Evolutionary conservation across 176 grass and related monocot species (phyloP), one percentile per base, ranked within the genome.

Genomic region (Hyparrhenia diplandra): DNA sequence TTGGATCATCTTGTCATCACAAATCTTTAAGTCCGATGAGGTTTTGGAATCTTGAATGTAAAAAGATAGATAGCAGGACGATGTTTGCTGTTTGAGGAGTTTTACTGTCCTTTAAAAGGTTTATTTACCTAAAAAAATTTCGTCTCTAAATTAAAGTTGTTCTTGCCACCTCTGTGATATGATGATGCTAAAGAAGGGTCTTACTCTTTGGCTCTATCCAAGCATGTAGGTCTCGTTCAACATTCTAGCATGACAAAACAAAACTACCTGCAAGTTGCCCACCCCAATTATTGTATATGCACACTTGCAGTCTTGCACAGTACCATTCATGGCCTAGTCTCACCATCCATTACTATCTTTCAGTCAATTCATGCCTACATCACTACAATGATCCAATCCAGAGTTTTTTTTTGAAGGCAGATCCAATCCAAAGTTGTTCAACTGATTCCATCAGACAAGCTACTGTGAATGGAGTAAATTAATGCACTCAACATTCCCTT

Each of bases 231-330:
- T 75, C 49, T n/a, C 25, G 0, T 66, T 35, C 17, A 58, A 57
- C 21, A 57, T 57, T 10, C n/a, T 9, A 2, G 2, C 32, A 41
- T 45, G 69, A 74, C 29, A 58, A 32, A n/a, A n/a, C n/a, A n/a
- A 78, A 65, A 77, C 73, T 14, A 13, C 5, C 14, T 65, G 65
- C 43, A 62, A 87, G 66, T 66, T 83, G 85, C 71, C 47, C 57
- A 23, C 52, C 21, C 34, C 36, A 39, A 74, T 55, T 31, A 57
- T 75, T 55, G 20, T 74, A 47, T 54, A 30, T 51, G 20, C 25
- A 47, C n/a, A n/a, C n/a, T n/a, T n/a, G n/a, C n/a, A 7, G 25
- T n/a, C n/a, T n/a, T n/a, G n/a, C n/a, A n/a, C n/a, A n/a, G 69
- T n/a, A 0, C 5, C 66, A 57, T 6, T 10, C 7, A 27, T 37